These are phyloP conservation scores for Saprolegnia diclina DNA, from an alignment of 352 stramenopile species.

Conservation along the genomic window DNA sequence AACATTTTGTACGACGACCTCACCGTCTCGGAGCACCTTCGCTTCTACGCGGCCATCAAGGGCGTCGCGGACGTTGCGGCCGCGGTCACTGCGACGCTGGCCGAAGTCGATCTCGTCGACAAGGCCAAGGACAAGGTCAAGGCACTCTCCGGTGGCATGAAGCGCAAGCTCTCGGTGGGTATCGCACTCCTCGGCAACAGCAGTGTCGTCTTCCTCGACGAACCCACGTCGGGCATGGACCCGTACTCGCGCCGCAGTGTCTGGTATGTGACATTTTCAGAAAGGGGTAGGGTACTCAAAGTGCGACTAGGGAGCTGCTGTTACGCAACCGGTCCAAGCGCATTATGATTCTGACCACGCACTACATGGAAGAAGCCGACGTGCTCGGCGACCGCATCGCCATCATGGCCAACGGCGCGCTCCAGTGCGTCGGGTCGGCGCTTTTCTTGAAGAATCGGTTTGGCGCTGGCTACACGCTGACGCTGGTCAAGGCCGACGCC, in stretches of 20 bases:
- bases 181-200: constrained; percentile 82
- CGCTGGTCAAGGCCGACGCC: constrained; percentile 43
- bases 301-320: constrained; percentile 41
- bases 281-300: too few species aligned
- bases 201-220: constrained; percentile 71
- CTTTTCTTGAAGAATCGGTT: constrained; percentile 82
- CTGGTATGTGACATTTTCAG: too few species aligned
- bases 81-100: constrained; percentile 39
- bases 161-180: constrained; percentile 86
- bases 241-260: constrained; percentile 90
- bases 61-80: constrained; percentile 32
- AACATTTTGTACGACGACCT: constrained; percentile 75
- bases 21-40: constrained; percentile 65
- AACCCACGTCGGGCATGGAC: constrained; percentile 92
- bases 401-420: constrained; percentile 79
- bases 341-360: constrained; percentile 84
- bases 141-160: constrained; percentile 83
- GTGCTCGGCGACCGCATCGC: constrained; percentile 75
- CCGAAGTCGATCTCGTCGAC: constrained; percentile 56
- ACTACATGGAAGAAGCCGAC: constrained; percentile 89
- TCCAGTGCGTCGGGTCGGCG: constrained; percentile 48
- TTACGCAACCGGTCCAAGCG: constrained; percentile 50
- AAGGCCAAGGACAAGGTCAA: constrained; percentile 47
- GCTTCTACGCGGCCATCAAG: constrained; percentile 67
- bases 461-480: constrained; percentile 72